Percentiles rank a stretch among this genome's conserved stretches.
Conservation (phyloP, 805 yeast genomes). For the Komagataella pastoris region DNA sequence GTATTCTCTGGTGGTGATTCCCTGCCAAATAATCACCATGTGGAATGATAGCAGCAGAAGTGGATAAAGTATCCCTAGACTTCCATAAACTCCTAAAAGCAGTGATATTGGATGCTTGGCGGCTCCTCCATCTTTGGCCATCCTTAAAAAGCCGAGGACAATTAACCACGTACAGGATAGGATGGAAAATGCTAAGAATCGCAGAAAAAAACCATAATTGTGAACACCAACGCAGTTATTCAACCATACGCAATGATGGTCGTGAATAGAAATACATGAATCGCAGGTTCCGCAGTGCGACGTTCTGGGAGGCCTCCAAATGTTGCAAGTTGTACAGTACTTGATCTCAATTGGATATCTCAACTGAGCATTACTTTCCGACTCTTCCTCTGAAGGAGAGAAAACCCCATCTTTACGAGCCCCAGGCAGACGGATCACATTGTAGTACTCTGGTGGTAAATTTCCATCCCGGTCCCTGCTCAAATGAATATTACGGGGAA, state of each 20-base stretch:
- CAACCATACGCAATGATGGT: slow-evolving; percentile 62
- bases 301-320: slow-evolving; percentile 69
- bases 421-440: slow-evolving; percentile 35
- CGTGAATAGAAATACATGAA: slow-evolving; percentile 41
- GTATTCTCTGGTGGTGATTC: slow-evolving; percentile 65
- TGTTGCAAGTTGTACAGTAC: slow-evolving; percentile 44
- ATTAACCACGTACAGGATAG: slow-evolving; percentile 16
- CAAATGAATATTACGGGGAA: slow-evolving; percentile 56
- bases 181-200: slow-evolving; percentile 28
- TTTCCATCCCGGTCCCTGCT: slow-evolving; percentile 20
- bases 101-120: slow-evolving; percentile 25
- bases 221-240: slow-evolving; percentile 69
- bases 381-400: slow-evolving; percentile 6
- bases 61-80: slow-evolving; percentile 41
- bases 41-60: slow-evolving; percentile 38
- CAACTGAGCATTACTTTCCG: not conserved
- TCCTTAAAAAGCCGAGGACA: slow-evolving; percentile 18
- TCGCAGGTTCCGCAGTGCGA: slow-evolving; percentile 66
- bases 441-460: slow-evolving; percentile 47
- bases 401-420: slow-evolving; percentile 18
- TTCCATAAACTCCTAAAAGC: slow-evolving; percentile 36
- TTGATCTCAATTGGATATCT: slow-evolving; percentile 23
- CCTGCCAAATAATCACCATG: slow-evolving; percentile 35
- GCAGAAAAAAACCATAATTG: slow-evolving; percentile 50
- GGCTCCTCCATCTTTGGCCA: slow-evolving; percentile 8